These are phyloP conservation scores for Salvia hispanica DNA, from an alignment of 257 asterid genomes.

Conservation along the genomic window DNA sequence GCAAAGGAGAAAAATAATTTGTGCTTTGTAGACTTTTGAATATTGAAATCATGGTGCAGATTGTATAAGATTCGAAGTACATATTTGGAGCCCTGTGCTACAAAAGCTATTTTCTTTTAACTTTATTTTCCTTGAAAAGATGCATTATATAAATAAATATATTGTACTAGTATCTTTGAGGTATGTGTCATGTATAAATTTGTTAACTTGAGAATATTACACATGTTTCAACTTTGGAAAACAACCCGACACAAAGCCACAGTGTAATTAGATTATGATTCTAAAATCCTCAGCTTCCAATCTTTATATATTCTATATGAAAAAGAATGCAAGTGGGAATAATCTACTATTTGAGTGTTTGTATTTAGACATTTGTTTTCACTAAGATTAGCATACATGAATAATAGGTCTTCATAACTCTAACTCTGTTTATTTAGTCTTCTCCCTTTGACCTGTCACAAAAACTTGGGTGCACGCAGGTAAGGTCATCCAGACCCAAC, in stretches of 20 bases:
- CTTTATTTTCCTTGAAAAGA: constrained; percentile 26
- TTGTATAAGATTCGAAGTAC: constrained; percentile 31
- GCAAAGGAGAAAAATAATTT: constrained; percentile 41
- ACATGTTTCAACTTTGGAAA: constrained; percentile 35
- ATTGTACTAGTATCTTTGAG: neutral
- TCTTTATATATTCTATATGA: neutral
- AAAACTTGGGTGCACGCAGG: no score
- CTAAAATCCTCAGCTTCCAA: neutral
- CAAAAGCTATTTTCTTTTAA: constrained; percentile 24
- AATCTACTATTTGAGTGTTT: no score
- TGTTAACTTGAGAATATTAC: constrained; percentile 17
- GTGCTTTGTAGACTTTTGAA: constrained; percentile 51
- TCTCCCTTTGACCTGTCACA: no score
- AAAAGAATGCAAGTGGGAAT: no score
- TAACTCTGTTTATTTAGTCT: no score
- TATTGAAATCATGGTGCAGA: constrained; percentile 29
- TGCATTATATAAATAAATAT: neutral
- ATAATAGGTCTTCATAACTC: no score
- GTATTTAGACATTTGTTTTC: no score
- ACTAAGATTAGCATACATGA: no score
- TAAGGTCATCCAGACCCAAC: no score
- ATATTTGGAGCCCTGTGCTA: constrained; percentile 57
- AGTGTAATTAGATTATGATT: neutral
- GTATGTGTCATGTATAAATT: neutral
- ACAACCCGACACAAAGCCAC: constrained; percentile 31